phyloP scores from a whole-genome alignment of 2,329 filamentous ascomycete genomes.

The Xylariaceae sp. region DNA sequence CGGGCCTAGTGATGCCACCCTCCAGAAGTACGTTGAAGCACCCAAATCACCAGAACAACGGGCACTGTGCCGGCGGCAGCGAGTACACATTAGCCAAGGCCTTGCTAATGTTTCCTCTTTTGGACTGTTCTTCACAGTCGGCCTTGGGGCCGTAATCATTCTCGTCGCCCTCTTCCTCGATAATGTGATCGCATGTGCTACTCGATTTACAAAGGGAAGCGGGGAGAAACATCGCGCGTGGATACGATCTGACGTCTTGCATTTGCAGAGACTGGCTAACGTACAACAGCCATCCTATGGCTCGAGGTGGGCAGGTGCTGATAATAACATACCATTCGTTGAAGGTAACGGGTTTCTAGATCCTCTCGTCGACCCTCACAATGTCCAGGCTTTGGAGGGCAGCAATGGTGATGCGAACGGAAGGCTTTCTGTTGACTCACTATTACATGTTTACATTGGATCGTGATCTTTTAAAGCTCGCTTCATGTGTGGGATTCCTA shows the following conservation, averaged over 20 bases:
- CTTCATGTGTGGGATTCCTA: too few relatives aligned
- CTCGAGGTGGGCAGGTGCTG: not conserved
- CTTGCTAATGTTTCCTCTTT: constrained; percentile 4
- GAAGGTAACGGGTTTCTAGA: constrained; percentile 4
- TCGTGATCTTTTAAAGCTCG: too few relatives aligned
- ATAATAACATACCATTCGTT: constrained; percentile 4
- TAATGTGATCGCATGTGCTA: not conserved
- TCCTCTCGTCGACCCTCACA: not conserved
- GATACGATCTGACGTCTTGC: constrained; percentile 5
- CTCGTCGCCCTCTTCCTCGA: not conserved
- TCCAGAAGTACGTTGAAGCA: not conserved
- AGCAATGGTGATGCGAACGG: not conserved
- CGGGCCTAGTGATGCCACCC: not conserved
- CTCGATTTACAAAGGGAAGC: not conserved
- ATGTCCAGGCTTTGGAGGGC: not conserved
- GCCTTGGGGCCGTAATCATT: not conserved
- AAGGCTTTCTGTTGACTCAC: constrained; percentile 8
- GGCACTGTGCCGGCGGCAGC: constrained; percentile 1
- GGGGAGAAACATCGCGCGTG: constrained; percentile 4
- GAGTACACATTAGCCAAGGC: not conserved
- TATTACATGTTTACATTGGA: not conserved
- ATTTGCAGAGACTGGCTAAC: constrained; percentile 11
- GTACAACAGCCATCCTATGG: not conserved
- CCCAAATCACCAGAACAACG: not conserved
- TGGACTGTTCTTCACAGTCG: constrained; percentile 3